phyloP scores from a whole-genome alignment of 1,139 yeast genomes.

The Kodamaea anthophila region DNA sequence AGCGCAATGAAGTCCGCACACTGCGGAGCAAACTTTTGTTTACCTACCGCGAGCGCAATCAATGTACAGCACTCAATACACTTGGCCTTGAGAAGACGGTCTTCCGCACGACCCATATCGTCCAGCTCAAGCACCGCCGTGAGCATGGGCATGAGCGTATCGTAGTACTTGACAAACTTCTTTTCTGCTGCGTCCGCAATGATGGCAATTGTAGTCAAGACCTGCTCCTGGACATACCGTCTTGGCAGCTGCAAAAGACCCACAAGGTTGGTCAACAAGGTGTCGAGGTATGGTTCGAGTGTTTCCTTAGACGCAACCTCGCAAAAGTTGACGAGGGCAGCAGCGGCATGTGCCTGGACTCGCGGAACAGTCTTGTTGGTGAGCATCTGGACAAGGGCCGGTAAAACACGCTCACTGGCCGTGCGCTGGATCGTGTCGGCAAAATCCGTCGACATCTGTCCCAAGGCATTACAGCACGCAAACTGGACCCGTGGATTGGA shows the following conservation, averaged over 20 bases:
- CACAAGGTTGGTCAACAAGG: conserved; percentile 64
- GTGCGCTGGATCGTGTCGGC: conserved; percentile 83
- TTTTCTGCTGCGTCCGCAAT: conserved; percentile 97
- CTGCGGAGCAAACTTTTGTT: conserved; percentile 77
- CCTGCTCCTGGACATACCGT: conserved; percentile 94
- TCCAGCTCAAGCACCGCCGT: conserved; percentile 75
- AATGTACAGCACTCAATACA: conserved; percentile 93
- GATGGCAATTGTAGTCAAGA: conserved; percentile 90
- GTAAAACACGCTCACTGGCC: conserved; percentile 72
- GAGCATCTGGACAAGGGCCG: conserved; percentile 80
- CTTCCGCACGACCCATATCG: conserved; percentile 57
- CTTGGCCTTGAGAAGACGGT: conserved; percentile 79
- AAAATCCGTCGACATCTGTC: conserved; percentile 97
- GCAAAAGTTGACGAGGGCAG: conserved; percentile 91
- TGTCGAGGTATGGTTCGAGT: conserved; percentile 86
- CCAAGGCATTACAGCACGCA: conserved; percentile 94
- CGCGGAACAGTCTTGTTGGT: conserved; percentile 70
- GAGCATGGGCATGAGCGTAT: conserved; percentile 87
- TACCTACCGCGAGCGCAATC: conserved; percentile 95
- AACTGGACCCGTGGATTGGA: conserved; percentile 92
- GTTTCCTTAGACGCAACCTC: conserved; percentile 87
- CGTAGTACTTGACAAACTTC: conserved; percentile 85
- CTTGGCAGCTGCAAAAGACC: conserved; percentile 71
- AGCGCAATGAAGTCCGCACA: conserved; percentile 68
- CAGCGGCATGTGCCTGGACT: conserved; percentile 98